phyloP scores from a whole-genome alignment of 1,284 basidiomycete species.

The Moesziomyces antarcticus region DNA sequence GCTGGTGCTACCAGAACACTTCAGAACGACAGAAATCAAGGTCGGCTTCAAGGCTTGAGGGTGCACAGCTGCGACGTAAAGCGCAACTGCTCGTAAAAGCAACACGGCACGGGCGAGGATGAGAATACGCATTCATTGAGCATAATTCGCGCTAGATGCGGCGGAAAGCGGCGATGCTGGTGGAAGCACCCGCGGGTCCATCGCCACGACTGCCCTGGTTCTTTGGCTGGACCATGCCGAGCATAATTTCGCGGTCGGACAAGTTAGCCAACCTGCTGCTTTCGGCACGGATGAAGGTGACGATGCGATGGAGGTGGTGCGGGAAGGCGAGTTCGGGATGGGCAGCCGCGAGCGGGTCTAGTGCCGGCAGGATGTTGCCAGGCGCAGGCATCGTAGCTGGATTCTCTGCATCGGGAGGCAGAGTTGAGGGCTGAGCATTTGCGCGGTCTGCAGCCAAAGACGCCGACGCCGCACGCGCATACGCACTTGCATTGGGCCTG shows the following conservation, averaged over 20 bases:
- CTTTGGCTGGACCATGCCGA: constrained; percentile 22
- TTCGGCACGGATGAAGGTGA: constrained; percentile 83
- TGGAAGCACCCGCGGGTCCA: constrained; percentile 18
- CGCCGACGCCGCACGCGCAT: constrained; percentile 33
- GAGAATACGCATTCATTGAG: too few species aligned
- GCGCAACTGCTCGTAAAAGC: too few species aligned
- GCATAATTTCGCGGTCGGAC: constrained; percentile 77
- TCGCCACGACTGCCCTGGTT: constrained; percentile 12
- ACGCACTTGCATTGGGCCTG: constrained; percentile 31
- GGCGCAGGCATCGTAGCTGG: constrained; percentile 23
- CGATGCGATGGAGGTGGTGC: constrained; percentile 78
- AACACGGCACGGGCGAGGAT: too few species aligned
- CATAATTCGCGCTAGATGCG: constrained; percentile 16
- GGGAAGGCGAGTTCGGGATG: constrained; percentile 69
- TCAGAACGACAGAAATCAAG: too few species aligned
- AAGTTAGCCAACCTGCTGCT: constrained; percentile 78
- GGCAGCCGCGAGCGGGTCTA: constrained; percentile 40
- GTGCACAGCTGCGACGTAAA: too few species aligned
- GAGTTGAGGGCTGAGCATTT: constrained; percentile 18
- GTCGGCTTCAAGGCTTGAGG: too few species aligned
- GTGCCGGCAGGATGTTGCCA: constrained; percentile 21
- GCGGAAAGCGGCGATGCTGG: constrained; percentile 46
- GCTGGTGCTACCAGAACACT: too few species aligned
- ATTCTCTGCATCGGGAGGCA: constrained; percentile 20
- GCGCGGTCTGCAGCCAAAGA: constrained; percentile 25